Percentiles rank a stretch among this genome's conserved stretches.
phyloP scores from a whole-genome alignment of 2,329 filamentous ascomycete genomes.

The Sporothrix phasma region DNA sequence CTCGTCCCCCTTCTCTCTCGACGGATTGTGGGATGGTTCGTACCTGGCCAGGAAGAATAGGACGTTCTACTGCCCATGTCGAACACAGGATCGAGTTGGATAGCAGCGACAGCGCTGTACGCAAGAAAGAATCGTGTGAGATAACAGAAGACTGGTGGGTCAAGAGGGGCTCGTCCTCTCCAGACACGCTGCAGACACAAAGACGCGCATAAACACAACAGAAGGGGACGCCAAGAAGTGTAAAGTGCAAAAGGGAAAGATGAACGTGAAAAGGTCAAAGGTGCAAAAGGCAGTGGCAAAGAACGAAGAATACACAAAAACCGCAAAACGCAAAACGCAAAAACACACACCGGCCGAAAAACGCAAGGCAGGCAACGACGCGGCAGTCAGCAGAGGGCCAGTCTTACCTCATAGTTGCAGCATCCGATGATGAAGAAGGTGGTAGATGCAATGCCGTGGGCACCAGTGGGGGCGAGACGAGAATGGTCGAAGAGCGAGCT shows the following conservation, averaged over 20 bases:
- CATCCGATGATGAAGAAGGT: conserved; percentile 5
- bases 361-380: neutral
- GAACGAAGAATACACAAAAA: neutral
- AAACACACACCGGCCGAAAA: neutral
- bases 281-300: neutral
- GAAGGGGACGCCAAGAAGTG: neutral
- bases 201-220: neutral
- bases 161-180: neutral
- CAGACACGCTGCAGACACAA: neutral
- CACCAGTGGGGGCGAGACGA: conserved; percentile 1
- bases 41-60: conserved; percentile 19
- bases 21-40: conserved; percentile 2
- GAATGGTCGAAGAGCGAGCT: neutral
- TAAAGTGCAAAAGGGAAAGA: neutral
- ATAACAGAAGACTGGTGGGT: neutral
- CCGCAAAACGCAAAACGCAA: neutral
- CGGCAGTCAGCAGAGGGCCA: neutral
- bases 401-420: conserved; percentile 17
- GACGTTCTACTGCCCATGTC: conserved; percentile 18
- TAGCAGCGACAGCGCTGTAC: conserved; percentile 18
- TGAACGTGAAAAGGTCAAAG: neutral
- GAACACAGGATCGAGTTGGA: conserved; percentile 19
- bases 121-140: conserved; percentile 7
- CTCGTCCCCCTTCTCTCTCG: neutral
- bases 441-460: neutral